These are phyloP conservation scores for Aspergillus saccharolyticus DNA, from an alignment of 495 filamentous ascomycete species.

Conservation along the genomic window DNA sequence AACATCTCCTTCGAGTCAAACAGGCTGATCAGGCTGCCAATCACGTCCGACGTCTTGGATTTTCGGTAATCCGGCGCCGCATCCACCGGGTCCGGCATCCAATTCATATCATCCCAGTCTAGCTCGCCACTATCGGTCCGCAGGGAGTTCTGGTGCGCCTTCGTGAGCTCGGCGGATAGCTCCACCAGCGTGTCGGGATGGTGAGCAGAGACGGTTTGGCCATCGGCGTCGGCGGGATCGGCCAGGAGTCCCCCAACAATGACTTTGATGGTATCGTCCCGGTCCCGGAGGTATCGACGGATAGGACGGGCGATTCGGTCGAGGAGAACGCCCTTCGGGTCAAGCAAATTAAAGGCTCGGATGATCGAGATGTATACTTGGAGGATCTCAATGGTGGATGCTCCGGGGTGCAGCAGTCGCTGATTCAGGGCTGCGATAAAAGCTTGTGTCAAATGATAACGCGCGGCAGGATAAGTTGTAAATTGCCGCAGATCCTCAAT, in stretches of 20 bases:
- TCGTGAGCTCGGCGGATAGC: slow-evolving; percentile 67
- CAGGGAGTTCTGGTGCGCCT: slow-evolving; percentile 48
- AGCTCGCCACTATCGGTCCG: slow-evolving; percentile 60
- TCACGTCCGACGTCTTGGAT: slow-evolving; percentile 85
- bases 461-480: slow-evolving; percentile 51
- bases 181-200: slow-evolving; percentile 59
- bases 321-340: slow-evolving; percentile 85
- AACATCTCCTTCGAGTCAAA: slow-evolving; percentile 85
- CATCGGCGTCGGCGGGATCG: slow-evolving; percentile 52
- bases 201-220: slow-evolving; percentile 11
- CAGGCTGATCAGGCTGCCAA: slow-evolving; percentile 79
- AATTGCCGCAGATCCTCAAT: slow-evolving; percentile 72
- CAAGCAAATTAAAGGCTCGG: slow-evolving; percentile 78
- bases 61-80: slow-evolving; percentile 87
- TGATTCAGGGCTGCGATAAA: slow-evolving; percentile 64
- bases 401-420: slow-evolving; percentile 81
- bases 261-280: slow-evolving; percentile 86
- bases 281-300: slow-evolving; percentile 80
- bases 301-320: slow-evolving; percentile 80
- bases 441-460: slow-evolving; percentile 58
- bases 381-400: slow-evolving; percentile 84
- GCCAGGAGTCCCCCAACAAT: slow-evolving; percentile 83
- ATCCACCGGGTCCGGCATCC: slow-evolving; percentile 89
- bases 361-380: slow-evolving; percentile 91
- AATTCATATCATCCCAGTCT: slow-evolving; percentile 85